Evolutionary conservation across 805 yeast genomes (phyloP).

Genomic region (Yarrowia sp.): DNA sequence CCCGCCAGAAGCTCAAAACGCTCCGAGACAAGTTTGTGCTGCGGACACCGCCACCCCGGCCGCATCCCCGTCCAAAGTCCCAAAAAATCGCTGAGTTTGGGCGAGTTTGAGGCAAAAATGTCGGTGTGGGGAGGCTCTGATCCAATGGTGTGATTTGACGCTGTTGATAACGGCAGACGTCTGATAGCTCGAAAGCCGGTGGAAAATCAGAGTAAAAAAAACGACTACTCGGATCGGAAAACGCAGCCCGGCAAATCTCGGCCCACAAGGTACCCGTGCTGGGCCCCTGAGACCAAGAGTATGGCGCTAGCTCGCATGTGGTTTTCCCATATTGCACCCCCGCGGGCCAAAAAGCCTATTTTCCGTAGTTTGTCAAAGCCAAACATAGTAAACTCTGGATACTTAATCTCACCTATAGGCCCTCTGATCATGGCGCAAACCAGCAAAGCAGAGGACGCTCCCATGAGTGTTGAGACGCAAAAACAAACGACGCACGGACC

Average conservation of each 20-base stretch:
- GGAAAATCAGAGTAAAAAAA: background rate
- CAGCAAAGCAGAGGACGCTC: slow-evolving; percentile 8
- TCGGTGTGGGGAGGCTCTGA: background rate
- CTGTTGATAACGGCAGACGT: background rate
- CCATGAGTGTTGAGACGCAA: slow-evolving; percentile 1
- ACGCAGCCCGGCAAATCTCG: too few relatives aligned
- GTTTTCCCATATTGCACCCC: too few relatives aligned
- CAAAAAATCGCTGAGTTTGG: background rate
- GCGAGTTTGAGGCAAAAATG: background rate
- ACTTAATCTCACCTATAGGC: slow-evolving; percentile 14
- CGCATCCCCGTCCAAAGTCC: background rate
- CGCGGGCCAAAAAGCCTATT: background rate
- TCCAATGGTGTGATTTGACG: slow-evolving; percentile 7
- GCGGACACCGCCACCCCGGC: too few relatives aligned
- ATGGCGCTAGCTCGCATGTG: too few relatives aligned
- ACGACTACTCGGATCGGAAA: too few relatives aligned
- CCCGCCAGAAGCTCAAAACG: too few relatives aligned
- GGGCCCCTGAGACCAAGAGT: too few relatives aligned
- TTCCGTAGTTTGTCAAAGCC: slow-evolving; percentile 8
- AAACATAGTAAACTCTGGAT: slow-evolving; percentile 16
- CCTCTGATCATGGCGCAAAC: slow-evolving; percentile 11
- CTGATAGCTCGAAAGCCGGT: background rate
- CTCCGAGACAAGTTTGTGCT: too few relatives aligned
- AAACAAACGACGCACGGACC: background rate
- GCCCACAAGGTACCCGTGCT: too few relatives aligned